A percentile compares a stretch with the other conserved stretches of the same genome.
Conservation (phyloP, 1,139 yeast genomes). For the Geotrichum carabidarum region DNA sequence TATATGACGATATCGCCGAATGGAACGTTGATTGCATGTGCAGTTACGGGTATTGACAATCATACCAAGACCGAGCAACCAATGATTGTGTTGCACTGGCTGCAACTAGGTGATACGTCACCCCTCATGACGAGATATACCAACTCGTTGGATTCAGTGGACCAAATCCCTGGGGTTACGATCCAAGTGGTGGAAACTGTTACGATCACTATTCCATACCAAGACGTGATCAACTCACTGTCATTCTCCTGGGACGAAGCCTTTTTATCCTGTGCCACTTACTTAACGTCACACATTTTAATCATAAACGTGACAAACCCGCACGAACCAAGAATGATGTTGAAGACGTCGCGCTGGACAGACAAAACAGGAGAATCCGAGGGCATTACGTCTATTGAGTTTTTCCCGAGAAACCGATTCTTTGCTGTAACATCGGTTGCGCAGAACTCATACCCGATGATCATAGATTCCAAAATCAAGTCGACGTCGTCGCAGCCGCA, state of each 20-base stretch:
- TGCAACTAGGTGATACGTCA: slow-evolving; percentile 21
- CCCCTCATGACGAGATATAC: slow-evolving; percentile 12
- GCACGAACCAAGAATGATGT: slow-evolving; percentile 62
- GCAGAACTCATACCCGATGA: slow-evolving; percentile 50
- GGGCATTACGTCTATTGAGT: slow-evolving; percentile 79
- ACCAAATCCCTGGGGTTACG: slow-evolving; percentile 7
- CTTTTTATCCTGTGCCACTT: slow-evolving; percentile 76
- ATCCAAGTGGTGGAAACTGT: slow-evolving; percentile 45
- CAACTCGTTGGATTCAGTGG: not conserved
- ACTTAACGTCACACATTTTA: slow-evolving; percentile 72
- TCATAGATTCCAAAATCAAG: slow-evolving; percentile 51
- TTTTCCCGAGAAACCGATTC: slow-evolving; percentile 54
- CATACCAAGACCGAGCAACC: slow-evolving; percentile 72
- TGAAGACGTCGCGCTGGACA: slow-evolving; percentile 57
- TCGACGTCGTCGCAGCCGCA: slow-evolving; percentile 37
- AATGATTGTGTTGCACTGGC: slow-evolving; percentile 60
- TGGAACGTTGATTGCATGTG: slow-evolving; percentile 67
- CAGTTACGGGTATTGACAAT: slow-evolving; percentile 74
- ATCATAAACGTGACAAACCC: slow-evolving; percentile 64
- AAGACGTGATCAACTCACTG: slow-evolving; percentile 74
- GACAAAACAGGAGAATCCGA: slow-evolving; percentile 64
- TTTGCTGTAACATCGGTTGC: slow-evolving; percentile 60
- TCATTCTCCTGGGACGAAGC: slow-evolving; percentile 67
- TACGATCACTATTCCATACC: slow-evolving; percentile 75
- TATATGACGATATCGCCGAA: slow-evolving; percentile 67